Evolutionary conservation across 495 filamentous ascomycete species (phyloP).

Genomic region (Trichoderma virens): DNA sequence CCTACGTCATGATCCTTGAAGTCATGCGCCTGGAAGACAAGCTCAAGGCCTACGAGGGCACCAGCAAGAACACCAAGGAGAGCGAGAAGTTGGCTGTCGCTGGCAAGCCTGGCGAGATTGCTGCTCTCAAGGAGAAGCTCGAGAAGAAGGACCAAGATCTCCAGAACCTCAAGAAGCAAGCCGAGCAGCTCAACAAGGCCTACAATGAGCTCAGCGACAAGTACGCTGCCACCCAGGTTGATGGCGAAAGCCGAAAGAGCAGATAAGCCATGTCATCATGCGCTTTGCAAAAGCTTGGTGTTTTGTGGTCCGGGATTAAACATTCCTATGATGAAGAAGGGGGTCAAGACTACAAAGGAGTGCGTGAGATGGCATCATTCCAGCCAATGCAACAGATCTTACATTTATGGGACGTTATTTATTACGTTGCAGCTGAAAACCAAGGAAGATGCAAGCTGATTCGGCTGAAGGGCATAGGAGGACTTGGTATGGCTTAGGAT

Average conservation of each 20-base stretch:
- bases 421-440: not conserved
- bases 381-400: not conserved
- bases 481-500: not conserved
- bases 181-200: conserved; percentile 64
- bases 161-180: conserved; percentile 78
- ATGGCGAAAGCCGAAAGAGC: conserved; percentile 55
- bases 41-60: conserved; percentile 78
- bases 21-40: conserved; percentile 87
- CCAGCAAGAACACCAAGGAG: conserved; percentile 64
- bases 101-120: conserved; percentile 49
- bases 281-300: not conserved
- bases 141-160: conserved; percentile 65
- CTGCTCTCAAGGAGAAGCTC: conserved; percentile 59
- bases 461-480: not conserved
- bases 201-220: conserved; percentile 79
- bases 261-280: not conserved
- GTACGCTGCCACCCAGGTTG: conserved; percentile 48
- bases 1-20: conserved; percentile 95
- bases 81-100: conserved; percentile 70
- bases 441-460: not conserved
- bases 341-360: not conserved
- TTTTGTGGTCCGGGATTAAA: not conserved
- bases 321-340: not conserved
- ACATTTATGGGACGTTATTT: not conserved
- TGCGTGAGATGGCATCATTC: not conserved